These are phyloP conservation scores for Exophiala alcalophila DNA, from an alignment of 2,329 filamentous ascomycete genomes.

Conservation along the genomic window DNA sequence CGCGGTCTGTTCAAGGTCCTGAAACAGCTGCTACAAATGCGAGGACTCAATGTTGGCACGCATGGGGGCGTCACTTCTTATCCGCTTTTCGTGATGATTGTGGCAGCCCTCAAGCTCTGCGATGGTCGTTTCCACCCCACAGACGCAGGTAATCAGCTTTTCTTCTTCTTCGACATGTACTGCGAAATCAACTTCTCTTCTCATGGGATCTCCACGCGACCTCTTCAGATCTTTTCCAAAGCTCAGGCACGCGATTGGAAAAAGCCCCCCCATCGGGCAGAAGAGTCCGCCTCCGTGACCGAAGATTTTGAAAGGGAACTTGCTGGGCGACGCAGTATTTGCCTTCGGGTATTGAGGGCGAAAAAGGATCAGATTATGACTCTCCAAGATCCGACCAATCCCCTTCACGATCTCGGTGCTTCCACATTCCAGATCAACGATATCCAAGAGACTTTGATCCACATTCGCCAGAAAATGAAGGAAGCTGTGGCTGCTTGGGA, in stretches of 20 bases:
- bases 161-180: slow-evolving; percentile 52
- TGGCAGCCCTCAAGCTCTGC: slow-evolving; percentile 51
- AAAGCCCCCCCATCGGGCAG: no score
- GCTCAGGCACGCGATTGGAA: no score
- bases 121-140: slow-evolving; percentile 34
- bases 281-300: no score
- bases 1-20: slow-evolving; percentile 49
- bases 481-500: slow-evolving; percentile 23
- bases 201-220: slow-evolving; percentile 51
- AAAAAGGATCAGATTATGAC: slow-evolving; percentile 41
- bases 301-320: slow-evolving; percentile 16
- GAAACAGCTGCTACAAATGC: slow-evolving; percentile 51
- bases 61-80: slow-evolving; percentile 54
- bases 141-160: slow-evolving; percentile 43
- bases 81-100: slow-evolving; percentile 56
- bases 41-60: slow-evolving; percentile 48
- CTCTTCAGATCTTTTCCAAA: slow-evolving; percentile 46
- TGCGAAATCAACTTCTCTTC: slow-evolving; percentile 45
- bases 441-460: slow-evolving; percentile 45
- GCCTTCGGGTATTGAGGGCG: slow-evolving; percentile 3
- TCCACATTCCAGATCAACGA: slow-evolving; percentile 48
- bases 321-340: slow-evolving; percentile 12
- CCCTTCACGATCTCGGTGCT: slow-evolving; percentile 56
- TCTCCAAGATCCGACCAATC: slow-evolving; percentile 59
- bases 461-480: slow-evolving; percentile 18